Conservation (phyloP, 2,329 filamentous ascomycete genomes). For the Xylaria sp. region DNA sequence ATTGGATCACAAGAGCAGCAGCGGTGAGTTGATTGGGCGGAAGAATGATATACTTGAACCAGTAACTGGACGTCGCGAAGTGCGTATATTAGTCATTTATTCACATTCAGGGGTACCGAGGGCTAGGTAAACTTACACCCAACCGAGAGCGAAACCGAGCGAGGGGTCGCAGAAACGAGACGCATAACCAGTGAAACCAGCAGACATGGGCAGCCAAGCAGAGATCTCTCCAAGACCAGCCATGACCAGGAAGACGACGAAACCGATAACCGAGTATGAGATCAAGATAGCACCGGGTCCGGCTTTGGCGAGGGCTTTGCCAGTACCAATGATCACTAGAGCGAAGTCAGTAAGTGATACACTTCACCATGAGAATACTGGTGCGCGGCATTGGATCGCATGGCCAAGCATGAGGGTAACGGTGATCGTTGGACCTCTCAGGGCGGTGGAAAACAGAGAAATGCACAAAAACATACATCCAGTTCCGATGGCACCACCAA, state of each 20-base stretch:
- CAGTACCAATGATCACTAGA: conserved; percentile 74
- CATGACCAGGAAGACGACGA: conserved; percentile 85
- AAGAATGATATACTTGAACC: conserved; percentile 85
- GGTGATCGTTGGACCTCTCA: neutral
- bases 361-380: neutral
- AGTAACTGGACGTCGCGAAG: conserved; percentile 56
- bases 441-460: neutral
- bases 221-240: conserved; percentile 86
- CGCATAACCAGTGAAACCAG: conserved; percentile 85
- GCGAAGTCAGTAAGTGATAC: conserved; percentile 6
- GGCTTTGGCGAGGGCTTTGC: conserved; percentile 63
- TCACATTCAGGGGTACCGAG: neutral
- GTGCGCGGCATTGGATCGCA: neutral
- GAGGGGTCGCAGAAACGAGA: conserved; percentile 83
- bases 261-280: conserved; percentile 75
- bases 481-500: conserved; percentile 79
- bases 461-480: conserved; percentile 54
- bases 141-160: conserved; percentile 82
- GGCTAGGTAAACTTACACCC: conserved; percentile 62
- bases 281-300: conserved; percentile 76
- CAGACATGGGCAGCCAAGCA: conserved; percentile 79
- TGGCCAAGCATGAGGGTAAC: neutral
- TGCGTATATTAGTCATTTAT: conserved; percentile 37
- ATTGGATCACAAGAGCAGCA: conserved; percentile 80
- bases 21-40: conserved; percentile 88